phyloP scores from a whole-genome alignment of 169 alveolate species.

The Plasmodium ovale region DNA sequence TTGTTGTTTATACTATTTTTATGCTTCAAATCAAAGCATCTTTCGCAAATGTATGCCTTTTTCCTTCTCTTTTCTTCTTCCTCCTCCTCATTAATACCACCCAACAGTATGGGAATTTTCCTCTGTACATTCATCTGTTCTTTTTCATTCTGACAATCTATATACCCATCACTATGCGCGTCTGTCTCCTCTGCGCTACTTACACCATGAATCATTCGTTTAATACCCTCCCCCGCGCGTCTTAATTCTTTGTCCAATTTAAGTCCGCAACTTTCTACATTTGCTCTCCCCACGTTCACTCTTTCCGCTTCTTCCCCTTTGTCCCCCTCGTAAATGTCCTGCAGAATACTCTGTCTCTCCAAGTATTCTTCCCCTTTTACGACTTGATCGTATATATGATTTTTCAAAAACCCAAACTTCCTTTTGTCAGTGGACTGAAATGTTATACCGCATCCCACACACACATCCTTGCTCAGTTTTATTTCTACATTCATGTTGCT shows the following conservation, averaged over 20 bases:
- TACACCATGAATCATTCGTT: neutral
- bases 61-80: neutral
- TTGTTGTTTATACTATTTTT: constrained; percentile 46
- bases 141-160: neutral
- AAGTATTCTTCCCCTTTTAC: constrained; percentile 22
- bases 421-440: constrained; percentile 72
- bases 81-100: neutral
- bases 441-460: constrained; percentile 84
- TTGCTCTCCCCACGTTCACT: neutral
- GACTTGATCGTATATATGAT: constrained; percentile 44
- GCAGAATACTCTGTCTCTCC: constrained; percentile 24
- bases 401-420: constrained; percentile 54
- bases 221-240: neutral
- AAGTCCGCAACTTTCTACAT: neutral
- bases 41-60: constrained; percentile 40
- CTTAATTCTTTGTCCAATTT: constrained; percentile 1
- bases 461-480: constrained; percentile 34
- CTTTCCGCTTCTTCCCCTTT: neutral
- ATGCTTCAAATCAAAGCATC: constrained; percentile 67
- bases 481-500: constrained; percentile 40
- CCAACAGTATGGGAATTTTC: neutral
- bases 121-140: no score
- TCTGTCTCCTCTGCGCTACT: neutral
- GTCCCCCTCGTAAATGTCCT: constrained; percentile 32
- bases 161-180: neutral